phyloP scores from a whole-genome alignment of 306 rosid species.

The Cucurbita ficifolia region DNA sequence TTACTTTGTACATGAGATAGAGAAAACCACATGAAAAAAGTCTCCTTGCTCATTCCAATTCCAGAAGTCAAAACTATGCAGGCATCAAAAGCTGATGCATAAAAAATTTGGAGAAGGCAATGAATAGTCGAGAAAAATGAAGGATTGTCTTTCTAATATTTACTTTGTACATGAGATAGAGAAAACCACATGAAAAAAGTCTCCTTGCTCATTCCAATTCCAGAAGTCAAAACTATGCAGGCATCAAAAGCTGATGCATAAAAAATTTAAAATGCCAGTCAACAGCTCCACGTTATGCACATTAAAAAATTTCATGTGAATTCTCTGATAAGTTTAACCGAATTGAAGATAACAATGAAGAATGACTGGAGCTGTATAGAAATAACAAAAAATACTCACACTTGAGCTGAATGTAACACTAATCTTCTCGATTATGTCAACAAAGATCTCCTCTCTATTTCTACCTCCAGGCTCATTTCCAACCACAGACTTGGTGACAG shows the following conservation, averaged over 20 bases:
- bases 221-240: neutral
- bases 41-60: neutral
- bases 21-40: neutral
- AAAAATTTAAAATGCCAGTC: neutral
- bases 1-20: neutral
- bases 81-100: neutral
- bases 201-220: neutral
- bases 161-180: neutral
- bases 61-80: neutral
- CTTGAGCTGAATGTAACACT: conserved; percentile 91
- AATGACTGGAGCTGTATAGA: neutral
- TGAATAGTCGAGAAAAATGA: neutral
- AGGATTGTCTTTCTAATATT: neutral
- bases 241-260: neutral
- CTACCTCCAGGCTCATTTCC: conserved; percentile 87
- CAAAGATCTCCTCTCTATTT: conserved; percentile 90
- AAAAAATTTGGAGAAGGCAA: neutral
- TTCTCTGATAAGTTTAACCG: neutral
- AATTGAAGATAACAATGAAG: neutral
- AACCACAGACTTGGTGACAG: conserved; percentile 74
- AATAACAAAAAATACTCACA: conserved; percentile 32
- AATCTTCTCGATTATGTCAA: conserved; percentile 84
- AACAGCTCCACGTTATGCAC: neutral
- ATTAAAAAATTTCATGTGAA: neutral
- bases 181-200: neutral